Conservation (phyloP, 1,284 basidiomycete species). For the Dichomitus squalens region DNA sequence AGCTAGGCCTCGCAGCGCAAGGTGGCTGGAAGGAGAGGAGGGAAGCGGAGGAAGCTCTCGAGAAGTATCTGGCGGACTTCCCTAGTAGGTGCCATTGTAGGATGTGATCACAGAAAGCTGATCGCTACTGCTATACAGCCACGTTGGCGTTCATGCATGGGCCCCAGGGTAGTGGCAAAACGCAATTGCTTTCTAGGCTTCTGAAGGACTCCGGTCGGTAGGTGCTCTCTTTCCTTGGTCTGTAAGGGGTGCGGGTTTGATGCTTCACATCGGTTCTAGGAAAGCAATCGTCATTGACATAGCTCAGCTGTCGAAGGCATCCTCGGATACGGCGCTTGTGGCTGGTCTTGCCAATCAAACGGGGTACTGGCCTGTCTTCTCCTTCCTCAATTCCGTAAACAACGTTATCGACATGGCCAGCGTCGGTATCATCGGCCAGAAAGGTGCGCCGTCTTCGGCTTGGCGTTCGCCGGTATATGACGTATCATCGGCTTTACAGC, state of each 20-base stretch:
- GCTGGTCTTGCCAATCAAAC: conserved; percentile 77
- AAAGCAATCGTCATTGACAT: conserved; percentile 83
- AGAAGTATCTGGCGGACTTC: conserved; percentile 72
- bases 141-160: conserved; percentile 87
- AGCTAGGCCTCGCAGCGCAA: conserved; percentile 27
- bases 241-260: conserved; percentile 16
- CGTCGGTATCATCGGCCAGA: conserved; percentile 93
- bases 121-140: conserved; percentile 35
- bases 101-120: not conserved
- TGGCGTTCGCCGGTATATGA: no score
- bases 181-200: conserved; percentile 65
- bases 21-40: conserved; percentile 82
- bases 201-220: conserved; percentile 65
- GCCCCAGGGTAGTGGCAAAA: conserved; percentile 91
- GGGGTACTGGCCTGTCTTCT: conserved; percentile 91
- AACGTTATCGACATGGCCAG: conserved; percentile 92
- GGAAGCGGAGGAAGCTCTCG: conserved; percentile 73
- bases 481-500: conserved; percentile 46
- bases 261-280: conserved; percentile 41
- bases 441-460: conserved; percentile 52
- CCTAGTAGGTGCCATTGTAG: conserved; percentile 52
- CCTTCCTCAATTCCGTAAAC: conserved; percentile 85
- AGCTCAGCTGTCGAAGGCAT: conserved; percentile 69
- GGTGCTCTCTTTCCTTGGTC: not conserved
- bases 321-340: conserved; percentile 75